A percentile compares a stretch with the other conserved stretches of the same genome.
phyloP scores from a whole-genome alignment of 2,329 filamentous ascomycete species.

The Colletotrichum lentis region DNA sequence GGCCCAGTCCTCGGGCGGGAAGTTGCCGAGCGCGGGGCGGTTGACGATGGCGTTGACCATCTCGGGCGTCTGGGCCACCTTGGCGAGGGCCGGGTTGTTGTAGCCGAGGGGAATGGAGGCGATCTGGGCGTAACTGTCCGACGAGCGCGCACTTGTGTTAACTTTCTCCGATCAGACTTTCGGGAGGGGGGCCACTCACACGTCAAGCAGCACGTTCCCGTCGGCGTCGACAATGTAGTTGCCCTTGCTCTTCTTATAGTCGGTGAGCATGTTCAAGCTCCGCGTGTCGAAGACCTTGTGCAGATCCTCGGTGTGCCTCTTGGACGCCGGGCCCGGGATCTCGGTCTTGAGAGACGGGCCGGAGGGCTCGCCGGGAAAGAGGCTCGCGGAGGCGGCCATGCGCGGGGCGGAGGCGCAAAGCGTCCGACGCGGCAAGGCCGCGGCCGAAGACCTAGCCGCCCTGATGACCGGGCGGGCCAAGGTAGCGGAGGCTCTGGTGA shows the following conservation, averaged over 20 bases:
- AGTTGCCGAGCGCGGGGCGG: constrained; percentile 88
- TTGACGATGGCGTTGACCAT: constrained; percentile 87
- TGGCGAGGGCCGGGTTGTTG: constrained; percentile 81
- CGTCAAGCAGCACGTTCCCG: constrained; percentile 76
- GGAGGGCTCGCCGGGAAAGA: constrained; percentile 60
- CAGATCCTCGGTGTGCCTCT: constrained; percentile 73
- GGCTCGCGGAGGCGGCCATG: constrained; percentile 40
- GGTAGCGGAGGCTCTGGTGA: constrained; percentile 30
- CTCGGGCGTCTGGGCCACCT: constrained; percentile 76
- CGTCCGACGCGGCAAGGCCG: constrained; percentile 17
- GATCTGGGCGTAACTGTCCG: constrained; percentile 80
- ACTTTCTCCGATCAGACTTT: background rate
- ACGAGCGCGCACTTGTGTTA: background rate
- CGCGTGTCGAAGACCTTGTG: constrained; percentile 84
- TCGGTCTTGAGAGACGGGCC: constrained; percentile 63
- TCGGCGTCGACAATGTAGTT: constrained; percentile 83
- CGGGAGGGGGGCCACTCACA: constrained; percentile 55
- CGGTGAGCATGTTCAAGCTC: constrained; percentile 82
- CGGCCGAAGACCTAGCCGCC: constrained; percentile 21
- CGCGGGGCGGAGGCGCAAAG: constrained; percentile 32
- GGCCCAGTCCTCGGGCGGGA: constrained; percentile 86
- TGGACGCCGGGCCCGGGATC: constrained; percentile 80
- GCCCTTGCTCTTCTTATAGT: constrained; percentile 77
- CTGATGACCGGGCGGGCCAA: constrained; percentile 33
- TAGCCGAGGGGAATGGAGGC: constrained; percentile 92